Conservation (phyloP, 371 early-diverging fungal species). For the Dinochytrium kinnereticum region DNA sequence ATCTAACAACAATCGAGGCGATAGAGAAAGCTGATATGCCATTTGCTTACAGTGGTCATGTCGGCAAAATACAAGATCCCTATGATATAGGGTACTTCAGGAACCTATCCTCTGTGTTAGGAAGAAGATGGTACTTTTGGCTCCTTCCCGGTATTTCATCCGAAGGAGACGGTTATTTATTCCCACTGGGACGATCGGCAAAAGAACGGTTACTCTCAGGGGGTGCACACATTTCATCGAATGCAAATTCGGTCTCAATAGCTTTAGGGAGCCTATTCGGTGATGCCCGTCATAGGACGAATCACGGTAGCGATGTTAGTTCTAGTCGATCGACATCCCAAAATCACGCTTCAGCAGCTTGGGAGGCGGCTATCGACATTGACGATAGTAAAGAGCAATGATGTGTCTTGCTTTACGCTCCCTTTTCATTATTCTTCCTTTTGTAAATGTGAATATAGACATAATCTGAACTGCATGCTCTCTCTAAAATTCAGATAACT, state of each 20-base stretch:
- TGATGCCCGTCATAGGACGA: not conserved
- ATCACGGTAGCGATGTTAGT: not conserved
- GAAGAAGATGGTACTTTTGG: not conserved
- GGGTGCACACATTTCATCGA: not conserved
- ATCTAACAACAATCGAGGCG: constrained; percentile 91
- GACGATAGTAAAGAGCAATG: not conserved
- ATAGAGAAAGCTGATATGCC: constrained; percentile 17
- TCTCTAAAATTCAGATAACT: no score
- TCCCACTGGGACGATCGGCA: not conserved
- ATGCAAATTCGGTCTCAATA: not conserved
- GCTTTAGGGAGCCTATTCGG: not conserved
- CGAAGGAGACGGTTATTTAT: constrained; percentile 4
- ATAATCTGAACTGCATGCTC: no score
- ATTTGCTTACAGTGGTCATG: not conserved
- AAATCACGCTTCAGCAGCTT: no score
- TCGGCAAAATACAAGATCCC: not conserved
- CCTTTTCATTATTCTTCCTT: not conserved
- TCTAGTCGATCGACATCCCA: no score
- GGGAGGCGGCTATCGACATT: not conserved
- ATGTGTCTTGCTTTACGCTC: not conserved
- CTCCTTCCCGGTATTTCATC: not conserved
- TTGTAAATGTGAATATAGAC: no score
- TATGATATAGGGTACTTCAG: not conserved
- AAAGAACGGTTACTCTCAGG: constrained; percentile 5
- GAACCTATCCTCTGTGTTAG: not conserved